Base-by-base conservation (phyloP, 2,329 filamentous ascomycete species). In the Penicillium crustosum region DNA sequence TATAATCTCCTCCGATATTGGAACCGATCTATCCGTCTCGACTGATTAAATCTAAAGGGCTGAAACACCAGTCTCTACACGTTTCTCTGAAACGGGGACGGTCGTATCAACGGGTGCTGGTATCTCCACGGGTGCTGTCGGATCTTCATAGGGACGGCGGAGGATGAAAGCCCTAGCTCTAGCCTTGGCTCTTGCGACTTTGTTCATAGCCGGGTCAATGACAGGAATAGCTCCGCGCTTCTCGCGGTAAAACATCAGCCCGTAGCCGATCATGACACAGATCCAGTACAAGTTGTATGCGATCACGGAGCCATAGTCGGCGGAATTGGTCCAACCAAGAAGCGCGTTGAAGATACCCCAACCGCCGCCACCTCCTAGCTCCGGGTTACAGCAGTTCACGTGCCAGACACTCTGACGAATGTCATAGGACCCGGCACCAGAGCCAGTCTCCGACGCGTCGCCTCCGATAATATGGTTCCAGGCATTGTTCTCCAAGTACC, bases 341-440 rank as follows among this genome's bases (percentile, higher is more conserved):
- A 96, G 81, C 57, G 90, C 87, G 67, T 94, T 93, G 81, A 96
- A 90, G 66, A 96, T 86, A 56, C 90, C 90, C 91, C 91, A 96
- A 48, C 89, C 89, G 45, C 88, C 87, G 60, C 89, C 89, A 41
- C 88, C 87, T 61, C 89, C 86, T 33, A 87, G 73, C 48, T 85
- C 78, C 0, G 91, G 88, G 66, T 85, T 92, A 72, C 90, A 93
- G 79, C 89, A 95, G 69, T 93, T 92, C 58, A 93, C 84, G 68
- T 93, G 90, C 90, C 90, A 93, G 29, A 93, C 88, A 61, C 85
- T 90, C 69, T 87, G 80, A 56, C 83, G 81, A 64, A 93, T 91
- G 66, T 93, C 88, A 73, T 93, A 93, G 0, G 88, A 91, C 3
- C 90, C 90, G 0, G 90, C 81, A 0, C 90, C 90, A 21, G 81